These are phyloP conservation scores for Calycina herbarum DNA, from an alignment of 2,329 filamentous ascomycete genomes.

Conservation along the genomic window DNA sequence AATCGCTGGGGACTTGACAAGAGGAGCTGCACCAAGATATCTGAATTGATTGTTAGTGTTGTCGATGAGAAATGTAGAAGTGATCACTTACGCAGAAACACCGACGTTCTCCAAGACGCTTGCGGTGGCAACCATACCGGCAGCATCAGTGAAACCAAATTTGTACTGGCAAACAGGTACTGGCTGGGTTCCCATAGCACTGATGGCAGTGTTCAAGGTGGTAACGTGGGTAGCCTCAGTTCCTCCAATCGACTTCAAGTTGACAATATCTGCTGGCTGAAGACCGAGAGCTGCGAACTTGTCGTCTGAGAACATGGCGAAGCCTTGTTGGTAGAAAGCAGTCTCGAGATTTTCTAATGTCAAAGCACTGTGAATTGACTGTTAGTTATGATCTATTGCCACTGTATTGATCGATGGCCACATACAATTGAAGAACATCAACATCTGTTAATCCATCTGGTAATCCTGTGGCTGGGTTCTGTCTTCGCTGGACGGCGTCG, in stretches of 20 bases:
- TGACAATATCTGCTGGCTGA: constrained; percentile 52
- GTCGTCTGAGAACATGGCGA: constrained; percentile 62
- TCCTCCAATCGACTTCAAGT: constrained; percentile 60
- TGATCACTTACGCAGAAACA: constrained; percentile 60
- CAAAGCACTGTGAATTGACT: constrained; percentile 53
- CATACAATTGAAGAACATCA: constrained; percentile 55
- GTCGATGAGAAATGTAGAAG: constrained; percentile 10
- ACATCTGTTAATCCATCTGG: constrained; percentile 47
- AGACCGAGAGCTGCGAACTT: constrained; percentile 67
- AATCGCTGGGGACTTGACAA: constrained; percentile 59
- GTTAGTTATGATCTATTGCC: neutral
- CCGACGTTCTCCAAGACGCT: constrained; percentile 71
- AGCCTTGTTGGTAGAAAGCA: constrained; percentile 70
- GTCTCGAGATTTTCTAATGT: constrained; percentile 75
- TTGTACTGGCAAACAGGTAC: constrained; percentile 71
- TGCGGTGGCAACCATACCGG: constrained; percentile 67
- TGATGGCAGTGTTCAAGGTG: constrained; percentile 59
- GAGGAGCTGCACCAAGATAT: constrained; percentile 67
- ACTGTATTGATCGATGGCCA: constrained; percentile 10
- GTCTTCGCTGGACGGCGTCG: constrained; percentile 29
- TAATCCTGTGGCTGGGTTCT: constrained; percentile 35
- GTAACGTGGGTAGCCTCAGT: constrained; percentile 65
- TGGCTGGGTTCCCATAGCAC: constrained; percentile 61
- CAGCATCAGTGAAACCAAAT: constrained; percentile 67
- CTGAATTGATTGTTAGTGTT: constrained; percentile 21